Evolutionary conservation across 257 asterid genomes (phyloP), one percentile per base, ranked within the genome.

Genomic region (Solanum sejunctum): DNA sequence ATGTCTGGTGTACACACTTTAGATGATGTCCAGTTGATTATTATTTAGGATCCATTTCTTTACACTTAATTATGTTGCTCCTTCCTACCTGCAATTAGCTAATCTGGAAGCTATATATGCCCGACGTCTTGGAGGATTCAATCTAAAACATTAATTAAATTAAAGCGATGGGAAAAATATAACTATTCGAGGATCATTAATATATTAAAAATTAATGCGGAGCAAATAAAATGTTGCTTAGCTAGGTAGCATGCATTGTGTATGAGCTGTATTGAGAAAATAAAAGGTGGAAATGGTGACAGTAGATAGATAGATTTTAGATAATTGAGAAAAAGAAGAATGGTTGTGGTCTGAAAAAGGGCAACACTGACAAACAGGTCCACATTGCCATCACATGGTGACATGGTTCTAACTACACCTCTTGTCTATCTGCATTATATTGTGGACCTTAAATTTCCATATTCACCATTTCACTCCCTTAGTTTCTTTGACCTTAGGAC

Each of bases 281-380:
- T n/a, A 47, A 73, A 21, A 43, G 13, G 18, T 47, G 0, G 43
- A 20, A 75, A 75, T 75, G n/a, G 56, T 75, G 13, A 75, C 21
- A 75, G 81, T 47, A 75, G 81, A 39, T 69, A 66, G 60, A 55
- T 56, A 17, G 61, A 55, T 55, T 9, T 66, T 66, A 67, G 21
- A 75, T 17, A 73, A 73, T 73, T 73, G 58, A 73, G 21, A 75
- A 75, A 75, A 75, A 60, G 20, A 75, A 77, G 10, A 77, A 26
- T 77, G 82, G 82, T 16, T 77, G 64, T 77, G 82, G 82, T 77
- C 64, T 77, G 82, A 77, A 77, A 77, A 77, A 77, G 64, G 64
- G 47, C 82, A 52, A 52, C 63, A 77, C 64, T 51, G 49, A 0
- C 47, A 26, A 75, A 77, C 82, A 77, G 64, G 63, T 77, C 82